These are phyloP conservation scores for Microbotryomycetes sp. DNA, from an alignment of 1,284 basidiomycete genomes.

Conservation along the genomic window DNA sequence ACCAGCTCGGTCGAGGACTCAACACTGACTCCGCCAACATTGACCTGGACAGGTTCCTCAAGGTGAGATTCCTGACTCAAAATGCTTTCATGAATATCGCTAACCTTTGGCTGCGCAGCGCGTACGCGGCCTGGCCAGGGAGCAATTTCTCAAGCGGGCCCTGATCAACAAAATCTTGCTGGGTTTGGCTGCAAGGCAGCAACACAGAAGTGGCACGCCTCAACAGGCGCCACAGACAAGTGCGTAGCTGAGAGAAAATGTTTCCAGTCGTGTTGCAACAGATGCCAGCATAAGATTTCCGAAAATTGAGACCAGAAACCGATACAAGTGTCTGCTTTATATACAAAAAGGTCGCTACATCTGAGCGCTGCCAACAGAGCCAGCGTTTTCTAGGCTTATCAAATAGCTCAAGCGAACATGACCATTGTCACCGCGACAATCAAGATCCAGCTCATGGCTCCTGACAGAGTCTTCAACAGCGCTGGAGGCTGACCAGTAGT, in stretches of 20 bases:
- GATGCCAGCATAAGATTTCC: no score
- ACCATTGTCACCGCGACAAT: not conserved
- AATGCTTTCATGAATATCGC: slow-evolving; percentile 16
- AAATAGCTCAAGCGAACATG: not conserved
- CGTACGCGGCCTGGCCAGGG: slow-evolving; percentile 77
- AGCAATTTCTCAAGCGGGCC: slow-evolving; percentile 76
- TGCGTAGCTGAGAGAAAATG: no score
- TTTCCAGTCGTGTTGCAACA: no score
- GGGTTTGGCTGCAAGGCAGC: slow-evolving; percentile 14
- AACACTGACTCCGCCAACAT: slow-evolving; percentile 70
- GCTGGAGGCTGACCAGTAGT: not conserved
- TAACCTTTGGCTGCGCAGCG: slow-evolving; percentile 51
- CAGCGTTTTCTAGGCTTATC: no score
- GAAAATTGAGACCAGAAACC: no score
- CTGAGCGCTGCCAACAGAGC: no score
- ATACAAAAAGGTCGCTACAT: no score
- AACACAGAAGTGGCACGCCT: not conserved
- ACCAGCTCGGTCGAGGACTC: slow-evolving; percentile 88
- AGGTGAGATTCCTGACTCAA: slow-evolving; percentile 52
- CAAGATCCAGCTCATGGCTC: not conserved
- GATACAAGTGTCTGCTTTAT: no score
- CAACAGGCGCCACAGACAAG: not conserved
- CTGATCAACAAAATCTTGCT: slow-evolving; percentile 39
- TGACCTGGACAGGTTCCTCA: slow-evolving; percentile 84
- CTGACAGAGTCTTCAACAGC: not conserved